Evolutionary conservation across 2,329 filamentous ascomycete species (phyloP), one percentile per base, ranked within the genome.

Genomic region (Paraconiothyrium sp.): DNA sequence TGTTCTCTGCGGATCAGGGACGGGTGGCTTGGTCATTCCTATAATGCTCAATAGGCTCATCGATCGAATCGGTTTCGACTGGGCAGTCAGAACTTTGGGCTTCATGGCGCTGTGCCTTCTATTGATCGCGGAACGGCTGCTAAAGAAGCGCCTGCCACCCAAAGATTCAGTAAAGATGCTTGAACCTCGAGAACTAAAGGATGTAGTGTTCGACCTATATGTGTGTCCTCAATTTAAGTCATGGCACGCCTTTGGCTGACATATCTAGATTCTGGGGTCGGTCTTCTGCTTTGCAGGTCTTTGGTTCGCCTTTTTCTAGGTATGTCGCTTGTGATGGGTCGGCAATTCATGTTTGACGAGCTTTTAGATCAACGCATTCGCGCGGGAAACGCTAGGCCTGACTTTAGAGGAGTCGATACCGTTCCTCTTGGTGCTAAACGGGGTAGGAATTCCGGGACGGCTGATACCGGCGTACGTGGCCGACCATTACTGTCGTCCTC

Each of bases 51-150:
- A 86, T 63, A 81, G 84, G 60, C 75, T 89, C 34, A 79, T 86
- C n/a, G 83, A 83, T 0, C 71, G 76, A 9, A 78, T 89, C n/a
- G 87, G 87, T 0, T 89, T 89, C 65, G 76, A 81, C 1, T 89
- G 87, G 86, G 82, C 86, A 0, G 85, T 88, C 16, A 81, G 90
- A 14, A 56, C 47, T 22, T 52, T 66, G 16, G 64, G 61, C 14
- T 66, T 66, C 46, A 61, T 64, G 56, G 83, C 87, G 16, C 78
- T 90, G 1, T 88, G 83, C 0, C 88, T 91, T 66, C 82, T 46
- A 70, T 74, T 46, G 76, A n/a, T 69, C n/a, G 65, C 67, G n/a
- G 67, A 67, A 34, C 43, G 63, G 44, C 54, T 67, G 35, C 30
- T 69, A 57, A 69, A 69, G 60, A 67, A 65, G 22, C 59, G 67